phyloP scores from a whole-genome alignment of 345 rosid genomes.

The Populus nigra region DNA sequence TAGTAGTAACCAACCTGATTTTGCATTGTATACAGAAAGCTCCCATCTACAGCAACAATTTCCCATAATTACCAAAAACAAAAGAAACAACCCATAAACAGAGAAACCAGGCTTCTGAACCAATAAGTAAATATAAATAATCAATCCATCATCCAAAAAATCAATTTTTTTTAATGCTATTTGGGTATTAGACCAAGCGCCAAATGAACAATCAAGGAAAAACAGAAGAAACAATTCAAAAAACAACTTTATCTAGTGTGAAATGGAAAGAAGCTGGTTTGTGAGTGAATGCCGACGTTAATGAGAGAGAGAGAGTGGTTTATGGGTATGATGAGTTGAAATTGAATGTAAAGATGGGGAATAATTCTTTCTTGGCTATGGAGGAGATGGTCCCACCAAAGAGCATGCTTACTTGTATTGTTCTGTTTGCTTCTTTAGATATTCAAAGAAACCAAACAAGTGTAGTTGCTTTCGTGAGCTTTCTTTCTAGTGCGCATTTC shows the following conservation, averaged over 20 bases:
- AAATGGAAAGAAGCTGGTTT: slow-evolving; percentile 18
- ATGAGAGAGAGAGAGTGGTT: slow-evolving; percentile 23
- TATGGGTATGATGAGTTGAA: slow-evolving; percentile 44
- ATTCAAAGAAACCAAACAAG: background rate
- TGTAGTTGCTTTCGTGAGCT: slow-evolving; percentile 11
- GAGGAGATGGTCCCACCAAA: slow-evolving; percentile 50
- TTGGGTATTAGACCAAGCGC: slow-evolving; percentile 7
- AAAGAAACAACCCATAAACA: slow-evolving; percentile 1
- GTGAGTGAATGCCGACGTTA: slow-evolving; percentile 14
- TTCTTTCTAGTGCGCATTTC: slow-evolving; percentile 35
- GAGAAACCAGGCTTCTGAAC: slow-evolving; percentile 13
- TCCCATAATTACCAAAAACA: slow-evolving; percentile 53
- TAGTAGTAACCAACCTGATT: slow-evolving; percentile 59
- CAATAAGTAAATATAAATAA: slow-evolving; percentile 5
- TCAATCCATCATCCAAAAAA: slow-evolving; percentile 16
- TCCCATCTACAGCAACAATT: slow-evolving; percentile 78
- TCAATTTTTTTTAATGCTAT: slow-evolving; percentile 12
- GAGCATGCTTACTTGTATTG: background rate
- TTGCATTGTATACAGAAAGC: slow-evolving; percentile 71
- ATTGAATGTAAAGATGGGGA: slow-evolving; percentile 44
- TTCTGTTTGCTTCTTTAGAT: slow-evolving; percentile 8
- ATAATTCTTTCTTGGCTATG: slow-evolving; percentile 47
- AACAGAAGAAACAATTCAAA: slow-evolving; percentile 11
- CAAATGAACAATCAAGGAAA: slow-evolving; percentile 15
- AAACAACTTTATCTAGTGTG: slow-evolving; percentile 4